phyloP scores from a whole-genome alignment of 768 basidiomycete genomes.

The Xerocomus brunneocitrinus region DNA sequence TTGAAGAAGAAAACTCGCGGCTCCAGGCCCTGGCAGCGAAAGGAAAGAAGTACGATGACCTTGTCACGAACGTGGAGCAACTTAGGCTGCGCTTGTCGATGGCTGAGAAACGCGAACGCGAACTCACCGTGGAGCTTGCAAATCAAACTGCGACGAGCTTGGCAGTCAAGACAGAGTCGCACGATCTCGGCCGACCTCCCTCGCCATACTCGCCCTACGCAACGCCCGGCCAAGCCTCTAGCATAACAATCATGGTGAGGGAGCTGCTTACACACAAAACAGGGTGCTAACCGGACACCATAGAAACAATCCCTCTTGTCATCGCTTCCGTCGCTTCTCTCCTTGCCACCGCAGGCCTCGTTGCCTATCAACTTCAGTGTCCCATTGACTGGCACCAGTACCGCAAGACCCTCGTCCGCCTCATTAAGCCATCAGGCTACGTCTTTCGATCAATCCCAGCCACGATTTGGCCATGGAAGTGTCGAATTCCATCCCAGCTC shows the following conservation, averaged over 20 bases:
- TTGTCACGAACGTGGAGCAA: constrained; percentile 59
- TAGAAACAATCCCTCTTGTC: constrained; percentile 67
- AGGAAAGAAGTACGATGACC: constrained; percentile 35
- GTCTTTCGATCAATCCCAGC: constrained; percentile 51
- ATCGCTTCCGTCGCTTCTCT: constrained; percentile 69
- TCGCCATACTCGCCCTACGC: constrained; percentile 37
- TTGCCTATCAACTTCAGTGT: constrained; percentile 54
- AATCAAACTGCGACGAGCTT: constrained; percentile 32
- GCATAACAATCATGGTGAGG: constrained; percentile 66
- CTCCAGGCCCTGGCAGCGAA: constrained; percentile 57
- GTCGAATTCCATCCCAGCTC: constrained; percentile 47
- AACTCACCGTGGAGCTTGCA: constrained; percentile 60
- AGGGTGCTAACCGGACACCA: constrained; percentile 13
- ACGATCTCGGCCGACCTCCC: constrained; percentile 48
- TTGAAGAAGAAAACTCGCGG: constrained; percentile 80
- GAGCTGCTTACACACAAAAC: neutral
- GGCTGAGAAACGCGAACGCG: constrained; percentile 61
- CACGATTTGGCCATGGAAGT: constrained; percentile 32
- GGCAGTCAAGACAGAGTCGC: constrained; percentile 55
- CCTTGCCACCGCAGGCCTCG: constrained; percentile 55
- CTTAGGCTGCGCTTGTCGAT: constrained; percentile 62
- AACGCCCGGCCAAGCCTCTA: constrained; percentile 47
- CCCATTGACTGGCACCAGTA: constrained; percentile 37
- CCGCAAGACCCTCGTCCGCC: constrained; percentile 37
- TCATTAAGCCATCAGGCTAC: constrained; percentile 42